Base-by-base conservation (phyloP, 768 basidiomycete species). In the Lyophyllum atratum region DNA sequence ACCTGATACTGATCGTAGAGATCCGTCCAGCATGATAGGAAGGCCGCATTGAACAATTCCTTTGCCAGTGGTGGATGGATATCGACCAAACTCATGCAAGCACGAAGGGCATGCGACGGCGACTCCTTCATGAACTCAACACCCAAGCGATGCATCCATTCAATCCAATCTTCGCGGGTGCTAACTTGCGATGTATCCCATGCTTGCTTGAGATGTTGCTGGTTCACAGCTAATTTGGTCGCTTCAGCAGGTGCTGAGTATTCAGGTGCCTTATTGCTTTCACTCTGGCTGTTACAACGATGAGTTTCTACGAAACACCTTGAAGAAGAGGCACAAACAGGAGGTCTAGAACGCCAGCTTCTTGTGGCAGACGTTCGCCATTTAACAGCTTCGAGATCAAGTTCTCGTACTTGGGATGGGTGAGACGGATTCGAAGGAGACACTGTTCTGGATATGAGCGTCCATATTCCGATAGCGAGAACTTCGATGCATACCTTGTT, bases 111-210 rank as follows among this genome's bases (percentile, higher is more conserved):
- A 75, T 96, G 95, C 1, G 95, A 97, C 0, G 97, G 96, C 0
- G 96, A 98, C 61, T 98, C 95, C 67, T 95, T 93, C 90, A 99
- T 95, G 66, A 98, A 90, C 69, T 98, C 95, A 2, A 95, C 91
- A 17, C 93, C 87, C 9, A 99, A 81, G 15, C 89, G 83, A 66
- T 92, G 93, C 79, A 97, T 89, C 97, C 97, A 99, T 37, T 95
- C 93, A 17, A 81, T 75, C 97, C 97, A 99, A 61, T 98, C 95
- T 44, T 94, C 90, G 51, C 81, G 80, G 1, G 90, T 90, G 24
- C 81, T 75, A 7, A 92, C 80, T 58, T 84, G 81, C 6, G 91
- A 89, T 1, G 85, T 84, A 63, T 97, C 95, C 96, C 97, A 99
- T 0, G 95, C 95, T 65, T 93, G 88, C 71, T 97, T 98, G 59